Evolutionary conservation across 129 eudicot species (phyloP).

Genomic region (Lonicera japonica): DNA sequence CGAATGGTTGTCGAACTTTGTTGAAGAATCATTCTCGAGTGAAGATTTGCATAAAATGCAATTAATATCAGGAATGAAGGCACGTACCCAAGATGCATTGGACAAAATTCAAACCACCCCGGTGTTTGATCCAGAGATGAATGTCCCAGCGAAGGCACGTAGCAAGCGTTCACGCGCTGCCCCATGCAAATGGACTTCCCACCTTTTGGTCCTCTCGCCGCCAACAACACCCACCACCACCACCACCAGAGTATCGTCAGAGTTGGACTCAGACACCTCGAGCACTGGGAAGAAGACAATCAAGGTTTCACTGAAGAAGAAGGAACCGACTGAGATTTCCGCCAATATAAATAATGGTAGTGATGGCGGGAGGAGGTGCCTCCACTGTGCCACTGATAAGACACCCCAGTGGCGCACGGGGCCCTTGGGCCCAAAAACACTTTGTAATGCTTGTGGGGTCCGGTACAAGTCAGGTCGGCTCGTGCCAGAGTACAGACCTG

Average conservation of each 20-base stretch:
- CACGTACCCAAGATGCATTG: slow-evolving; percentile 28
- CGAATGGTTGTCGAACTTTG: slow-evolving; percentile 81
- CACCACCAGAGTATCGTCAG: slow-evolving; percentile 22
- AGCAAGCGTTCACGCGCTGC: slow-evolving; percentile 86
- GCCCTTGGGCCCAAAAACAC: slow-evolving; percentile 93
- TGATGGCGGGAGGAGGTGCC: slow-evolving; percentile 59
- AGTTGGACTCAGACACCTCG: too few species aligned
- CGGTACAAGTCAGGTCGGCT: slow-evolving; percentile 88
- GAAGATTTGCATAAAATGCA: slow-evolving; percentile 72
- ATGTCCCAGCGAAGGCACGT: slow-evolving; percentile 82
- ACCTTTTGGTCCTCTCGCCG: slow-evolving; percentile 48
- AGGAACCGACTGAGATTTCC: slow-evolving; percentile 21
- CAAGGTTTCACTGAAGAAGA: slow-evolving; percentile 33
- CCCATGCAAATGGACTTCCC: slow-evolving; percentile 70
- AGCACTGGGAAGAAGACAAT: slow-evolving; percentile 26
- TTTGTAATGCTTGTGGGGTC: too few species aligned
- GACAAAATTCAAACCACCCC: slow-evolving; percentile 23
- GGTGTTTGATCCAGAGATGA: slow-evolving; percentile 30
- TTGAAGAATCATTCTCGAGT: slow-evolving; percentile 76
- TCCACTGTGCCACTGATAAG: slow-evolving; percentile 87
- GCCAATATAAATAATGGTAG: not conserved
- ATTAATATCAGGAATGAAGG: slow-evolving; percentile 38
- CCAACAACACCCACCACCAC: too few species aligned
- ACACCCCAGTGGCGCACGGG: slow-evolving; percentile 98
- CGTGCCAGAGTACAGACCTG: slow-evolving; percentile 90